Conservation (phyloP, 148 eudicot species). For the Silene latifolia region DNA sequence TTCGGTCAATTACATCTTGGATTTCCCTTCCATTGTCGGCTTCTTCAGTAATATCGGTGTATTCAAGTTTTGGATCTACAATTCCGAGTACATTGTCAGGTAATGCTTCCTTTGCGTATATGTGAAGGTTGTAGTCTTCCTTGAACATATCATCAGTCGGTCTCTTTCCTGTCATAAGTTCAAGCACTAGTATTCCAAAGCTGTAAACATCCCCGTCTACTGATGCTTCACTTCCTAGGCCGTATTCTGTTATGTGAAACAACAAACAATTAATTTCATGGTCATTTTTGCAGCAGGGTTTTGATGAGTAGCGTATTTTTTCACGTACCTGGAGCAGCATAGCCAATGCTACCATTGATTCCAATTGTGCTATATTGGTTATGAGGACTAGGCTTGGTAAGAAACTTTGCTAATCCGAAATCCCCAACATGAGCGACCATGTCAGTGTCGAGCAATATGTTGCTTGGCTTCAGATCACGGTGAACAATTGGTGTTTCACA, state of each 20-base stretch:
- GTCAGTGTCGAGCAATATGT: constrained; percentile 16
- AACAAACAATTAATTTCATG: background rate
- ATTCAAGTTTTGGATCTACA: constrained; percentile 15
- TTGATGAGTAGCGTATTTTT: background rate
- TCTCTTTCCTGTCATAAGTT: constrained; percentile 18
- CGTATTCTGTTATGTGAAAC: constrained; percentile 3
- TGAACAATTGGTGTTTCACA: constrained; percentile 23
- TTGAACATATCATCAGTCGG: constrained; percentile 16
- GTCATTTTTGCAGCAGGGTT: no score
- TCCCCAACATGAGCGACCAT: constrained; percentile 14
- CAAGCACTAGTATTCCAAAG: constrained; percentile 19
- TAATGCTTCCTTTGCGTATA: constrained; percentile 8
- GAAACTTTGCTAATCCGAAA: constrained; percentile 12
- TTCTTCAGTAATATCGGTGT: constrained; percentile 1
- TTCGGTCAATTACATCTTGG: background rate
- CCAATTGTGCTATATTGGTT: constrained; percentile 14
- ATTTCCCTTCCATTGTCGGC: background rate
- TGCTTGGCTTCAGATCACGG: constrained; percentile 37
- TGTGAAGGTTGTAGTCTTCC: constrained; percentile 10
- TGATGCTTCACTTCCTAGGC: constrained; percentile 12
- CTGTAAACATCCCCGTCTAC: constrained; percentile 18
- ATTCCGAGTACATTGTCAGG: constrained; percentile 14
- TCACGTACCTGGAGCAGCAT: constrained; percentile 7
- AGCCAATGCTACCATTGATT: constrained; percentile 11
- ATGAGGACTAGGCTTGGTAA: background rate